phyloP scores from a whole-genome alignment of 257 asterid genomes.

The Plantago major region DNA sequence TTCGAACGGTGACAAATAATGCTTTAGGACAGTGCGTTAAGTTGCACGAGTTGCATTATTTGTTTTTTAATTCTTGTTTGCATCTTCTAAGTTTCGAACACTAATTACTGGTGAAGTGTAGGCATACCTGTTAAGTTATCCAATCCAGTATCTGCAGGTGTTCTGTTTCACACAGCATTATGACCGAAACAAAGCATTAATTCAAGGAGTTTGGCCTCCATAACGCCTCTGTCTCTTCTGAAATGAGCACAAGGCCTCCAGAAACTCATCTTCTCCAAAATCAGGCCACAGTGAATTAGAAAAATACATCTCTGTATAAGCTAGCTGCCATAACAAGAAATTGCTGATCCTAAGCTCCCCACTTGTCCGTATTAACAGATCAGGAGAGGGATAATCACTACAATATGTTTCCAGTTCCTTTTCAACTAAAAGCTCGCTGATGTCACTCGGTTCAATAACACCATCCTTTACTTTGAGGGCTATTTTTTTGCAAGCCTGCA shows the following conservation, averaged over 20 bases:
- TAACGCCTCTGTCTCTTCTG: conserved; percentile 55
- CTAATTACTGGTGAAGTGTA: too few relatives aligned
- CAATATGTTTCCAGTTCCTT: conserved; percentile 51
- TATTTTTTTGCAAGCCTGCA: conserved; percentile 40
- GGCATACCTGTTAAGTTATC: too few relatives aligned
- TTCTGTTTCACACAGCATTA: too few relatives aligned
- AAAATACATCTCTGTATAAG: conserved; percentile 54
- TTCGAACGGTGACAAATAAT: too few relatives aligned
- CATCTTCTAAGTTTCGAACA: too few relatives aligned
- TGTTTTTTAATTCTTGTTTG: too few relatives aligned
- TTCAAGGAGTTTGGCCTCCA: conserved; percentile 26
- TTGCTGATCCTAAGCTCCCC: conserved; percentile 68
- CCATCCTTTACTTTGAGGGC: conserved; percentile 56
- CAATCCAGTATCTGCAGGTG: too few relatives aligned
- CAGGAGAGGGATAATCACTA: conserved; percentile 43
- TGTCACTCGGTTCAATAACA: conserved; percentile 40
- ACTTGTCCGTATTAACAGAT: conserved; percentile 60
- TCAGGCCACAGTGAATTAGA: conserved; percentile 54
- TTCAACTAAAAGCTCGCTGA: conserved; percentile 34
- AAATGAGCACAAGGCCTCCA: conserved; percentile 46
- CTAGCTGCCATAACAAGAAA: conserved; percentile 70
- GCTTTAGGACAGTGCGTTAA: too few relatives aligned
- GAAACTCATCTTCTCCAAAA: conserved; percentile 50
- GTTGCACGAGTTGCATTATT: too few relatives aligned
- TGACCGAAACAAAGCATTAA: background rate